Base-by-base conservation (phyloP, 2,329 filamentous ascomycete genomes). In the Fusarium sp. region DNA sequence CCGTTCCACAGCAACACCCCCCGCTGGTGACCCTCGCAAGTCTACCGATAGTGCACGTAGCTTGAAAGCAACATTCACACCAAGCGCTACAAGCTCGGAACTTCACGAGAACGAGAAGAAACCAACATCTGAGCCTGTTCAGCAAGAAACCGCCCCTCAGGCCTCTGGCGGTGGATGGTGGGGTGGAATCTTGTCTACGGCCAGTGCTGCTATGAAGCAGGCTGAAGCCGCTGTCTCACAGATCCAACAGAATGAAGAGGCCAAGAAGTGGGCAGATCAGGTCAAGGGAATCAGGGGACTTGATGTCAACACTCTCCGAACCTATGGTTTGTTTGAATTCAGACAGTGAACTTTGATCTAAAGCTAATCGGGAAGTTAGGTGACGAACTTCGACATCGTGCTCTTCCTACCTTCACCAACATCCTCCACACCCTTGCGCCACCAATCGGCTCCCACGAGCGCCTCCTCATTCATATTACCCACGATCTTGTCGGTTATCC, bases 401-500 rank as follows among this genome's bases (percentile, higher is more conserved):
- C 96, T 62, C 86, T 99, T 35, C 96, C 96, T 33, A 98, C 96
- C 48, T 97, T 99, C 79, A 95, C 95, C 79, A 94, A 94, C 78
- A 92, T 99, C 77, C 89, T 99, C 69, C 93, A 98, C 81, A 98
- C 95, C 30, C 91, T 99, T 71, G 96, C 96, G 0, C 96, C 96
- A 48, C 96, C 96, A 14, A 99, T 99, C 78, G 95, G 94, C 60
- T 96, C 95, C 12, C 96, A 99, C 83, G 96, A 99, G 83, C 93
- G 95, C 53, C 92, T 99, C 11, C 92, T 97, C 77, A 98, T 99
- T 76, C 96, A 99, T 84, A 97, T 96, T 71, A 97, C 95, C 12
- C 96, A 99, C 84, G 96, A 98, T 81, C 89, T 99, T 45, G 91
- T 94, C 74, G 94, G 94, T 74, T 99, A 99, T 80, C 96, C 96